Percentiles rank a stretch among this genome's conserved stretches.
phyloP scores from a whole-genome alignment of 352 stramenopile genomes.

The Phytophthora foliorum region DNA sequence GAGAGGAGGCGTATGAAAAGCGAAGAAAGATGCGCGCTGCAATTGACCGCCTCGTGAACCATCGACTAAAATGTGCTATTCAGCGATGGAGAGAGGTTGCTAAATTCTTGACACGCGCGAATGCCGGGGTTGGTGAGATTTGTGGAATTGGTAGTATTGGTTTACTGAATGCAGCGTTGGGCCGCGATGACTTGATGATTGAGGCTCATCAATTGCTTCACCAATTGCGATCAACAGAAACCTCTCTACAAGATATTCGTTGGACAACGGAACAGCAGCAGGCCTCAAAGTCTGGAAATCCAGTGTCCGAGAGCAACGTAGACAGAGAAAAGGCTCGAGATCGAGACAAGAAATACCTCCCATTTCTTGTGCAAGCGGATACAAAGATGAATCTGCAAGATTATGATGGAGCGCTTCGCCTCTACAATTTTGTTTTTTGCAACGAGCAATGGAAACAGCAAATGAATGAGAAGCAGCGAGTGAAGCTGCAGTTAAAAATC shows the following conservation, averaged over 20 bases:
- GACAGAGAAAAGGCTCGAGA: slow-evolving; percentile 11
- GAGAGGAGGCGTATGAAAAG: slow-evolving; percentile 36
- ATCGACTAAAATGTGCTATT: slow-evolving; percentile 33
- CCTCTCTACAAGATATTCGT: slow-evolving; percentile 42
- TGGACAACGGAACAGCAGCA: slow-evolving; percentile 58
- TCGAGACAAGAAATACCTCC: slow-evolving; percentile 52
- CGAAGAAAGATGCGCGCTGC: slow-evolving; percentile 55
- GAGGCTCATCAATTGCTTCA: slow-evolving; percentile 57
- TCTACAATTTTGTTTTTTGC: slow-evolving; percentile 55
- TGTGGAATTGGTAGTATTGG: slow-evolving; percentile 58
- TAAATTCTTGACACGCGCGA: slow-evolving; percentile 24
- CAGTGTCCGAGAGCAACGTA: slow-evolving; percentile 2
- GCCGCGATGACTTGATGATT: slow-evolving; percentile 56
- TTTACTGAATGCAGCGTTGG: slow-evolving; percentile 58
- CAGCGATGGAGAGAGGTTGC: slow-evolving; percentile 44
- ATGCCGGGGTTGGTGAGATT: slow-evolving; percentile 22
- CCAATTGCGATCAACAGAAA: slow-evolving; percentile 52
- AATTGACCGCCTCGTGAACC: slow-evolving; percentile 33
- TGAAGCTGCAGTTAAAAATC: slow-evolving; percentile 51
- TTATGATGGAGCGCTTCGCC: slow-evolving; percentile 45
- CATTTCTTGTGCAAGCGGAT: slow-evolving; percentile 64
- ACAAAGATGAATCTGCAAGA: slow-evolving; percentile 67
- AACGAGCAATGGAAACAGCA: slow-evolving; percentile 52
- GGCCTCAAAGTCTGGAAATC: slow-evolving; percentile 10
- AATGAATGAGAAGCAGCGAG: slow-evolving; percentile 42